Evolutionary conservation across 805 yeast genomes (phyloP).

Genomic region (Candida krabiensis): DNA sequence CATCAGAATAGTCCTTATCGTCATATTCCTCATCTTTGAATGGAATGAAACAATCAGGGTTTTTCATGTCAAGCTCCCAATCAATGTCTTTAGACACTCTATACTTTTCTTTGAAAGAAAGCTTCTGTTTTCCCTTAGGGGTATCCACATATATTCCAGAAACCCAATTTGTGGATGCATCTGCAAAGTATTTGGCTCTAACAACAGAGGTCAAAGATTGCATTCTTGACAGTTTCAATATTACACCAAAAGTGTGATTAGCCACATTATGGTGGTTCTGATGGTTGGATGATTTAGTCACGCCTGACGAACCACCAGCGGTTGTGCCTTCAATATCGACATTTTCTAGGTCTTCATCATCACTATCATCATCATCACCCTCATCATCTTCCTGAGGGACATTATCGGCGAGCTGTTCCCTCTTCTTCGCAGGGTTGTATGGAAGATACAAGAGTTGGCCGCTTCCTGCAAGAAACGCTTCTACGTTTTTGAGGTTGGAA

Average conservation of each 20-base stretch:
- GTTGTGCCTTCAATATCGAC: background rate
- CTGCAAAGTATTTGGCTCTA: slow-evolving; percentile 42
- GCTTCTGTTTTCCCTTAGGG: slow-evolving; percentile 41
- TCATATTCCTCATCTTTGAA: slow-evolving; percentile 16
- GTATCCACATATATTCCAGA: slow-evolving; percentile 34
- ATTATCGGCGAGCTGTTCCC: slow-evolving; percentile 22
- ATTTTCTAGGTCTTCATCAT: slow-evolving; percentile 15
- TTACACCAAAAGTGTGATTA: slow-evolving; percentile 52
- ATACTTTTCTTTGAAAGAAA: slow-evolving; percentile 43
- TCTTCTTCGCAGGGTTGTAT: slow-evolving; percentile 32
- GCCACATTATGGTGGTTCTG: slow-evolving; percentile 27
- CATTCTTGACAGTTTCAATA: slow-evolving; percentile 44
- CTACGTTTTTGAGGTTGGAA: slow-evolving; percentile 16
- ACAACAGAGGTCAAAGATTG: slow-evolving; percentile 37
- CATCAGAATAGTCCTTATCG: slow-evolving; percentile 15
- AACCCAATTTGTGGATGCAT: slow-evolving; percentile 46
- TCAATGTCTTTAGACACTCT: slow-evolving; percentile 41
- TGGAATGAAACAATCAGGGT: slow-evolving; percentile 37
- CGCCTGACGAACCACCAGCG: slow-evolving; percentile 2
- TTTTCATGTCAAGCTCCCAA: slow-evolving; percentile 43
- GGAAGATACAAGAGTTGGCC: slow-evolving; percentile 36
- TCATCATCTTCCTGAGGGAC: slow-evolving; percentile 20
- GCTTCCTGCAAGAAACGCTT: slow-evolving; percentile 31
- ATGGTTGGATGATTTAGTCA: slow-evolving; percentile 1
- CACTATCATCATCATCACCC: slow-evolving; percentile 25